Conservation (phyloP, 179 eudicot species). For the Patellifolia procumbens region DNA sequence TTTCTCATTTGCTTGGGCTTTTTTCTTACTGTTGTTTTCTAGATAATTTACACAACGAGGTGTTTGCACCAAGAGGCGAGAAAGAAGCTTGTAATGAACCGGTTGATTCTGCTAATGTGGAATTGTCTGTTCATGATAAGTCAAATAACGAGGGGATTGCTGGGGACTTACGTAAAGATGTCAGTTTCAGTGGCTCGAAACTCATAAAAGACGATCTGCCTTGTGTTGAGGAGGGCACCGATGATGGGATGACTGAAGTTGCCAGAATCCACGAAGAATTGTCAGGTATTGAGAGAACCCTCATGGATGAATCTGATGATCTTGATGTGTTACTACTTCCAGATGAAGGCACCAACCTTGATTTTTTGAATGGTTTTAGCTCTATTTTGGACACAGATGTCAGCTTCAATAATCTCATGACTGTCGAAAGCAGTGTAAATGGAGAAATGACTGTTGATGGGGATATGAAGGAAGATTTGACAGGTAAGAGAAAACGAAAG, state of each 20-base stretch:
- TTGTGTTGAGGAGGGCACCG: constrained; percentile 16
- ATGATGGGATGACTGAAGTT: neutral
- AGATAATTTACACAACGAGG: constrained; percentile 27
- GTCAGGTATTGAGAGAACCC: constrained; percentile 33
- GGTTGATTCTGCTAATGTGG: constrained; percentile 24
- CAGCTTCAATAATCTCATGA: constrained; percentile 9
- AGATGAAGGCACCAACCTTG: constrained; percentile 21
- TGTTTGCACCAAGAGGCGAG: constrained; percentile 18
- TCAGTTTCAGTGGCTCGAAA: constrained; percentile 19
- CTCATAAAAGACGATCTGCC: constrained; percentile 29
- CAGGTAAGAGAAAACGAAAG: constrained; percentile 30
- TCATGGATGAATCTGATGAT: constrained; percentile 42
- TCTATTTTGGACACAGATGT: constrained; percentile 32
- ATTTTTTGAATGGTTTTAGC: constrained; percentile 28
- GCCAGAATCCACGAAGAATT: constrained; percentile 28
- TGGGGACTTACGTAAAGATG: constrained; percentile 23
- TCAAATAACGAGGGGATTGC: constrained; percentile 16
- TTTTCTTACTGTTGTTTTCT: neutral
- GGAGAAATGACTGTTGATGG: constrained; percentile 28
- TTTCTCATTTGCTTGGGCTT: neutral
- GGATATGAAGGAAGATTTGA: constrained; percentile 26
- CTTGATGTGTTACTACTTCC: constrained; percentile 21
- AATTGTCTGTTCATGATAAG: constrained; percentile 18
- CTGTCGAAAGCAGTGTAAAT: constrained; percentile 26
- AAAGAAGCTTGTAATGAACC: constrained; percentile 16